Evolutionary conservation across 2,329 filamentous ascomycete species (phyloP).

Genomic region (Dactylella cylindrospora): DNA sequence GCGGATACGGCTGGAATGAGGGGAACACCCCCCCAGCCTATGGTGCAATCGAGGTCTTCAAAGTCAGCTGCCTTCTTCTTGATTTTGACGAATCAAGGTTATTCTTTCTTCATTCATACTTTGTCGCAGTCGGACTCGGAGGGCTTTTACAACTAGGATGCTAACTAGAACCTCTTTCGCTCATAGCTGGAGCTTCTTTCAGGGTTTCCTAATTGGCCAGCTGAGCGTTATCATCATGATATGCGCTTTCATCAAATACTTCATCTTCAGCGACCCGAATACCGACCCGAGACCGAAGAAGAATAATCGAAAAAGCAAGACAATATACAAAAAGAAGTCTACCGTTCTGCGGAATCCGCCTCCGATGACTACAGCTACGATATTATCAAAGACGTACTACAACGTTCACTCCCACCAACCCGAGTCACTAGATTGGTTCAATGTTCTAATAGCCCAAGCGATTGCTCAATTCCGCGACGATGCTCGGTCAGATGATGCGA

Average conservation of each 20-base stretch:
- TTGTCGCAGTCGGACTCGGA: slow-evolving; percentile 5
- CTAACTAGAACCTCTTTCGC: no score
- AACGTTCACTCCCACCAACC: slow-evolving; percentile 94
- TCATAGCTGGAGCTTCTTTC: slow-evolving; percentile 86
- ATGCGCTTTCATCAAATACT: slow-evolving; percentile 97
- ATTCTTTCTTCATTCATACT: slow-evolving; percentile 7
- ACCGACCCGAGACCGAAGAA: slow-evolving; percentile 53
- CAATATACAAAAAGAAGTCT: slow-evolving; percentile 65
- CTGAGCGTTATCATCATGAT: slow-evolving; percentile 87
- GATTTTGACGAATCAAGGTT: slow-evolving; percentile 25
- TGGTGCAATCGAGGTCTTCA: slow-evolving; percentile 40
- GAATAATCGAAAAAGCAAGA: slow-evolving; percentile 55
- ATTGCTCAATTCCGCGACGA: slow-evolving; percentile 94
- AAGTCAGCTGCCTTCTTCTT: slow-evolving; percentile 44
- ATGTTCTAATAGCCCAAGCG: slow-evolving; percentile 92
- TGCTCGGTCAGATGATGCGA: slow-evolving; percentile 85
- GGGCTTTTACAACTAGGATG: slow-evolving; percentile 1
- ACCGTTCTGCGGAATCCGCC: slow-evolving; percentile 72
- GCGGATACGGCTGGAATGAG: slow-evolving; percentile 20
- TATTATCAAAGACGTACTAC: slow-evolving; percentile 96
- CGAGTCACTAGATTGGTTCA: slow-evolving; percentile 98
- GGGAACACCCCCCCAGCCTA: slow-evolving; percentile 13
- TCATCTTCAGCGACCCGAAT: slow-evolving; percentile 90
- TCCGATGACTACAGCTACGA: slow-evolving; percentile 83
- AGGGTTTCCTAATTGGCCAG: slow-evolving; percentile 90